Base-by-base conservation (phyloP, 352 stramenopile species). In the Pythium biforme region DNA sequence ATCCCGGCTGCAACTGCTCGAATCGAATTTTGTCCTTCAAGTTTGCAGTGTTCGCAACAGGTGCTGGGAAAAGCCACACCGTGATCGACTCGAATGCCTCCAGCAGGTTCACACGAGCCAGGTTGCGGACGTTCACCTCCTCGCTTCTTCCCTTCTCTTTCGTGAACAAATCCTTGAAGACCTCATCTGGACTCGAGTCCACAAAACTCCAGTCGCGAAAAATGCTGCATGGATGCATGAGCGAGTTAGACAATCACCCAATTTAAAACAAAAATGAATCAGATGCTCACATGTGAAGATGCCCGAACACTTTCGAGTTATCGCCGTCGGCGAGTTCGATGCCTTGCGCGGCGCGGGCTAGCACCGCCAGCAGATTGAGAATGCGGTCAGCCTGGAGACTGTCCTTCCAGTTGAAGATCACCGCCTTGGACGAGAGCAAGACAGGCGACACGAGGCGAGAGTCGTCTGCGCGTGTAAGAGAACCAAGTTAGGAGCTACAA, bases 381-480 rank as follows among this genome's bases (percentile, higher is more conserved):
- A 95, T 95, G 20, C 86, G 83, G 26, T 95, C 86, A 1, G 83
- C 79, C 48, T 95, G 84, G 1, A 95, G 60, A 73, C 83, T 92
- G 64, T 95, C 86, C 62, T 95, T 95, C 86, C 86, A 95, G 69
- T 95, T 95, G 63, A 95, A 95, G n/a, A 95, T 69, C 37, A 95
- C 86, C 0, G 85, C 84, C 55, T 95, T 95, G 23, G 86, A 95
- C 22, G 86, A 66, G n/a, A 95, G 66, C 51, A 95, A 69, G 40
- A 95, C 83, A 2, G 86, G 86, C 25, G 86, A 94, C 59, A 95
- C 84, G 23, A 95, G 72, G 49, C 84, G 68, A 56, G 84, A 95
- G 60, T 95, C 86, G 51, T 95, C 77, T 89, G 55, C 9, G 55
- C n/a, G n/a, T n/a, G n/a, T n/a, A 4, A 55, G 4, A 31, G 27